Conservation (phyloP, 495 filamentous ascomycete genomes). For the Delitschia confertaspora region DNA sequence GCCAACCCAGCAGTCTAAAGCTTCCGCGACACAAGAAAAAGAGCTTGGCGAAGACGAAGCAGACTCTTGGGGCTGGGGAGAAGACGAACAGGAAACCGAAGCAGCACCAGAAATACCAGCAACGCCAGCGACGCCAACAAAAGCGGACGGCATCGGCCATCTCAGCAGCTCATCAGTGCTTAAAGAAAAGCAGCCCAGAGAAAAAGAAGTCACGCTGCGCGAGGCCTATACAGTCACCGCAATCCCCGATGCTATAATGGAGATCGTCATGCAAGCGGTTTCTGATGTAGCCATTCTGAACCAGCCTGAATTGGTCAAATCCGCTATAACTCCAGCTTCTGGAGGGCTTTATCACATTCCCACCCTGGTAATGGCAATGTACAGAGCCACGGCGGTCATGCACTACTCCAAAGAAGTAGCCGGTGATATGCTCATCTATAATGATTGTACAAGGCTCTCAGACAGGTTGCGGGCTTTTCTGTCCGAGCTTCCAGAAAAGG, state of each 20-base stretch:
- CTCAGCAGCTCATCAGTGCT: no score
- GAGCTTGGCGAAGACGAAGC: slow-evolving; percentile 40
- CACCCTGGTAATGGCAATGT: slow-evolving; percentile 78
- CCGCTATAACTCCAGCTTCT: slow-evolving; percentile 61
- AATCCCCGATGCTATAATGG: slow-evolving; percentile 67
- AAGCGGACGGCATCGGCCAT: slow-evolving; percentile 12
- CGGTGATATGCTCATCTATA: slow-evolving; percentile 89
- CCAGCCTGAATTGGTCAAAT: slow-evolving; percentile 38
- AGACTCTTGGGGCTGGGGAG: slow-evolving; percentile 69
- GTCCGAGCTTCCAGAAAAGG: slow-evolving; percentile 42
- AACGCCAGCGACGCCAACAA: neutral
- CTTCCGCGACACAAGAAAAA: slow-evolving; percentile 20
- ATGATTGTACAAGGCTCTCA: slow-evolving; percentile 74
- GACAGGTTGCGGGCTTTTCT: slow-evolving; percentile 57
- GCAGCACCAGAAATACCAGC: slow-evolving; percentile 8
- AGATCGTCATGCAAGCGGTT: slow-evolving; percentile 59
- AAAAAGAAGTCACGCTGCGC: slow-evolving; percentile 63
- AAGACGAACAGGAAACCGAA: slow-evolving; percentile 38
- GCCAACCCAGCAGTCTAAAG: slow-evolving; percentile 17
- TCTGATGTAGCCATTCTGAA: slow-evolving; percentile 59
- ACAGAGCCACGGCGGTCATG: slow-evolving; percentile 72
- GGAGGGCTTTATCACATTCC: slow-evolving; percentile 70
- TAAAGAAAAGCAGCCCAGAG: slow-evolving; percentile 21
- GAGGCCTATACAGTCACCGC: slow-evolving; percentile 84
- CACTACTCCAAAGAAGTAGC: slow-evolving; percentile 61